Percentiles rank a stretch among this genome's conserved stretches.
These are phyloP conservation scores for Tricladium varicosporioides DNA, from an alignment of 2,329 filamentous ascomycete species.

Conservation along the genomic window DNA sequence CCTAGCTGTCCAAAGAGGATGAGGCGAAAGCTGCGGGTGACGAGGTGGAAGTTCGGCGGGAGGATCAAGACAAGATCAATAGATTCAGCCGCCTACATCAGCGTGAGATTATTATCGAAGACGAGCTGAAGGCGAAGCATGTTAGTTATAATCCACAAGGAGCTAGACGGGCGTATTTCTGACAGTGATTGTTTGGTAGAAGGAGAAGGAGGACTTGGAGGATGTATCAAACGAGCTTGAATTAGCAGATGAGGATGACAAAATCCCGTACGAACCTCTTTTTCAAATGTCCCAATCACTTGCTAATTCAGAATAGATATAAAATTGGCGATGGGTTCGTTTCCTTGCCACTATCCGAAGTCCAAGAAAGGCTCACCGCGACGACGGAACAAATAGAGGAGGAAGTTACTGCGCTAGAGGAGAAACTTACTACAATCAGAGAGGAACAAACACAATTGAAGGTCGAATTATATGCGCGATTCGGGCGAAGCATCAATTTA, in stretches of 20 bases:
- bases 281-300: background rate
- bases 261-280: conserved; percentile 68
- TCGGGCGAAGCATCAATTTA: conserved; percentile 95
- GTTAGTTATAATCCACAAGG: conserved; percentile 46
- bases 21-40: conserved; percentile 71
- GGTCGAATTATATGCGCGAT: conserved; percentile 88
- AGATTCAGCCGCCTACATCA: conserved; percentile 93
- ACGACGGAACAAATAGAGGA: conserved; percentile 73
- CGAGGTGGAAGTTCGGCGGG: conserved; percentile 89
- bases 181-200: conserved; percentile 53
- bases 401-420: conserved; percentile 74
- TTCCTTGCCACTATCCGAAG: conserved; percentile 77
- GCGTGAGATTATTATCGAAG: conserved; percentile 74
- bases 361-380: conserved; percentile 76
- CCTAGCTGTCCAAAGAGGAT: conserved; percentile 82
- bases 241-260: conserved; percentile 91
- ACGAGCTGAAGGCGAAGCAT: conserved; percentile 75
- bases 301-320: conserved; percentile 60
- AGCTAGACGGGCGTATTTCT: conserved; percentile 6
- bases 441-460: conserved; percentile 91
- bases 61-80: conserved; percentile 99
- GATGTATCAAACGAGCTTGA: conserved; percentile 90
- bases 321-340: conserved; percentile 97
- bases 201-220: conserved; percentile 97
- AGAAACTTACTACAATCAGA: conserved; percentile 68